Evolutionary conservation across 2,329 filamentous ascomycete species (phyloP).

Genomic region (Calonectria pseudoturangicola): DNA sequence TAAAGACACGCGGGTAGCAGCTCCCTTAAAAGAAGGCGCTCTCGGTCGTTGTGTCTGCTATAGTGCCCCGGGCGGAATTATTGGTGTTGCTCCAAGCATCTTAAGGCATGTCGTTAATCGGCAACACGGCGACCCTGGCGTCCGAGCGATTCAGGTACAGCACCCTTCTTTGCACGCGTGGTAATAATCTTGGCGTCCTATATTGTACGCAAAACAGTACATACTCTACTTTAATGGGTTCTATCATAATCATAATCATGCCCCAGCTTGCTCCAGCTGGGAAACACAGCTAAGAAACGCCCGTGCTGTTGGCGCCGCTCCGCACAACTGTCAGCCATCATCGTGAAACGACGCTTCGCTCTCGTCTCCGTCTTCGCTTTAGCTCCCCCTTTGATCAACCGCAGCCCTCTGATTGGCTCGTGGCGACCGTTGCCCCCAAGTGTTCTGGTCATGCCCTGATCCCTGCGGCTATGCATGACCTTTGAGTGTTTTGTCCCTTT

Average conservation of each 20-base stretch:
- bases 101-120: conserved; percentile 10
- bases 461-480: conserved; percentile 53
- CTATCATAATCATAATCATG: conserved; percentile 34
- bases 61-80: conserved; percentile 7
- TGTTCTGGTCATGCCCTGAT: conserved; percentile 46
- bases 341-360: conserved; percentile 40
- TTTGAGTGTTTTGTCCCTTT: conserved; percentile 40
- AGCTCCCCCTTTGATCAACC: conserved; percentile 44
- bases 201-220: conserved; percentile 27
- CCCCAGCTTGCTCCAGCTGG: conserved; percentile 23
- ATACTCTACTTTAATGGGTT: conserved; percentile 22
- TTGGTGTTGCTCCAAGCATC: conserved; percentile 16
- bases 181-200: conserved; percentile 23
- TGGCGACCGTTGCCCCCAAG: conserved; percentile 37
- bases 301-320: conserved; percentile 27
- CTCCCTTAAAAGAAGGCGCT: conserved; percentile 12
- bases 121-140: background rate
- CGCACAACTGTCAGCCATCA: conserved; percentile 28
- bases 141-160: conserved; percentile 24
- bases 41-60: conserved; percentile 1
- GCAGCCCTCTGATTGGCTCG: conserved; percentile 41
- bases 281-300: conserved; percentile 26
- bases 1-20: background rate
- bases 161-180: background rate
- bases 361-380: conserved; percentile 31